Base-by-base conservation (phyloP, 805 yeast genomes). In the Lipomyces lipofer region DNA sequence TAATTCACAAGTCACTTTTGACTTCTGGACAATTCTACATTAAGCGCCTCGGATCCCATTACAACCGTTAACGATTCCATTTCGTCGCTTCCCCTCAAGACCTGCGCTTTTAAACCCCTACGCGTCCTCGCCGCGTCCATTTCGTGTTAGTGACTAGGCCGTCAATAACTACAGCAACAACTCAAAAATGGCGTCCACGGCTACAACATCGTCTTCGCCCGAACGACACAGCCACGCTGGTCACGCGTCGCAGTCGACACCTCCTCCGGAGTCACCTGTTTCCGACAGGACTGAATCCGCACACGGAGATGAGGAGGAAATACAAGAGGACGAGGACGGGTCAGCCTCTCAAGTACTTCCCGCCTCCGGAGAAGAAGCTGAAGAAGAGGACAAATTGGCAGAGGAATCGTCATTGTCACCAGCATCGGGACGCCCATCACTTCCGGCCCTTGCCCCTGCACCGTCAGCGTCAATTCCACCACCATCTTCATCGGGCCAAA, bases 361-460 rank as follows among this genome's bases (percentile, higher is more conserved):
- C 17, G 32, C 30, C 28, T 17, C 40, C 24, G 36, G 40, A 15
- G 44, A 29, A 24, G 43, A 46, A 6, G 51, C 28, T 10, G 43
- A 39, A 22, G 36, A 46, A 10, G 47, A 35, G n/a, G 56, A 40
- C 48, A 44, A 48, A 13, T 36, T 44, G 40, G 43, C 27, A 21
- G 43, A 39, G 39, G 36, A 48, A 39, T 27, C 19, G 32, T 27
- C 51, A 3, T 45, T 35, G 15, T 39, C 43, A 39, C 40, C 27
- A 15, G 30, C 13, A 10, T 2, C 45, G 13, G 40, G 33, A n/a
- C 27, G 30, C 12, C n/a, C 39, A 10, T 6, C 48, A n/a, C 17
- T 45, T 6, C 27, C 53, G 24, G 13, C 49, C 21, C 40, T 36
- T 24, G 38, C n/a, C 4, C 47, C 48, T 13, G 42, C 48, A 25